Evolutionary conservation across 106 monocot species (phyloP).

Genomic region (Gastrodia elata): DNA sequence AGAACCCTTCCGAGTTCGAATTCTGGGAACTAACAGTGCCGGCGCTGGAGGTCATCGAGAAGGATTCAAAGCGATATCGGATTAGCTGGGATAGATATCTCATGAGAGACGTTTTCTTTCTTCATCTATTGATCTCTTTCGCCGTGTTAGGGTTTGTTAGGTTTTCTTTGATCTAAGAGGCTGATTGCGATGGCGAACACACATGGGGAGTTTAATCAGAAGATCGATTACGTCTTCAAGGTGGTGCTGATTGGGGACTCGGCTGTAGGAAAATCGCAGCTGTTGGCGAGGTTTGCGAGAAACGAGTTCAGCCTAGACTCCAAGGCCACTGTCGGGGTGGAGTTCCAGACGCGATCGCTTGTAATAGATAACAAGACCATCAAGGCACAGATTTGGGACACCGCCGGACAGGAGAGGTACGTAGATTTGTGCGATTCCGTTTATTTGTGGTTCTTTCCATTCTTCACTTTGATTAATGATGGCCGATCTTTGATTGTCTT

Average conservation of each 20-base stretch:
- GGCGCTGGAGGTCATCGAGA: background rate
- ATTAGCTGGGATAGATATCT: background rate
- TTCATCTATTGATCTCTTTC: background rate
- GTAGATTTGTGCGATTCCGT: background rate
- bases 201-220: conserved; percentile 18
- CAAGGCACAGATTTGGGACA: conserved; percentile 24
- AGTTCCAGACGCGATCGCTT: conserved; percentile 18
- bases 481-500: background rate
- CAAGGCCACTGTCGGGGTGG: conserved; percentile 20
- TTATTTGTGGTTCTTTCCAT: background rate
- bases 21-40: background rate
- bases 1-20: background rate
- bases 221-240: conserved; percentile 30
- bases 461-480: background rate
- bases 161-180: background rate
- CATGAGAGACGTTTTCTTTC: background rate
- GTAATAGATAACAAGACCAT: conserved; percentile 14
- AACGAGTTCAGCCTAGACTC: conserved; percentile 23
- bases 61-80: background rate
- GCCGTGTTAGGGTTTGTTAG: background rate
- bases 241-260: conserved; percentile 24
- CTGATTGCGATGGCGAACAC: conserved; percentile 13
- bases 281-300: conserved; percentile 18
- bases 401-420: conserved; percentile 22
- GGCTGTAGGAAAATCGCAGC: conserved; percentile 28